Base-by-base conservation (phyloP, 1,139 yeast genomes). In the Meyerozyma elateridarum region DNA sequence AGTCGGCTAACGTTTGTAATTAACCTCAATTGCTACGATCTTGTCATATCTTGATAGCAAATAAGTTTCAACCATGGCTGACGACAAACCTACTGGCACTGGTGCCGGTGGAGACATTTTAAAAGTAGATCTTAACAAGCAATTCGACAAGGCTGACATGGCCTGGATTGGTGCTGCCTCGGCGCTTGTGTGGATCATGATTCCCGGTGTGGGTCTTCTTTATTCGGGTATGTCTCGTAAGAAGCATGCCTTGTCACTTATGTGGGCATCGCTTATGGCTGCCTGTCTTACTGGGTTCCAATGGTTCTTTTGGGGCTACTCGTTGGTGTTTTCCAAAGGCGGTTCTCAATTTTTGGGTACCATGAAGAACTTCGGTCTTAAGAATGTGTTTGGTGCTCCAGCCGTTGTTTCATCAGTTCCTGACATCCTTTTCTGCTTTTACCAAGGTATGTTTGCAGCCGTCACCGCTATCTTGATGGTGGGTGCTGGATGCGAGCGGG, bases 261-360 rank as follows among this genome's bases (percentile, higher is more conserved):
- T 89, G 39, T 89, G 96, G 96, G 93, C 95, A n/a, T 80, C 95
- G 4, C 65, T 89, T 54, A 87, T 85, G 85, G 88, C 94, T 11
- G 76, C 78, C 15, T 79, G 91, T 47, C 64, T 89, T 22, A 77
- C 88, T 5, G 64, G 82, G 1, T 87, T 89, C 73, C 96, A 89
- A 53, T 89, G 97, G 97, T 89, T 87, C 60, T 87, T 87, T 65
- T 87, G 96, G 96, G 97, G 97, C 38, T 89, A 84, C 59, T 83
- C 96, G 6, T 70, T 91, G 39, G 79, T 85, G 15, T 89, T 88
- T 55, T 77, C 94, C 30, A 62, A 66, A 33, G 79, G 83, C 12
- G 64, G 66, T 27, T 79, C 88, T 13, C 65, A 61, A 6, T 82
- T 88, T 56, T 68, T 87, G 44, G 97, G 98, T 36, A 75, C 84